Conservation (phyloP, 2,329 filamentous ascomycete species). For the Cercospora sp. region DNA sequence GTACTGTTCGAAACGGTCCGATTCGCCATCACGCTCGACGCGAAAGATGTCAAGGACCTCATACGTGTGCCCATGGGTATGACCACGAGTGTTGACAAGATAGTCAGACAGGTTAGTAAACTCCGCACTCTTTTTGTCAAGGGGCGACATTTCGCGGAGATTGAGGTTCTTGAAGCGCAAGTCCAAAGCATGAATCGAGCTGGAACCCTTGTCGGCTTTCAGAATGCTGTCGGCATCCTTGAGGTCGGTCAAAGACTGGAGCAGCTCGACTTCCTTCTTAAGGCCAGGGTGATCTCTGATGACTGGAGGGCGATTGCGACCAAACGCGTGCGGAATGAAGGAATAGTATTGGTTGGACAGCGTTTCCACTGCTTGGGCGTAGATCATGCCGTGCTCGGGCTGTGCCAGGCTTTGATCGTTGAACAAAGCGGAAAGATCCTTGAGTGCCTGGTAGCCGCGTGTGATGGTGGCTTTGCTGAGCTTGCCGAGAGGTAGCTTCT, state of each 20-base stretch:
- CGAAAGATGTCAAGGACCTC: slow-evolving; percentile 75
- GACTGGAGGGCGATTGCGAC: slow-evolving; percentile 69
- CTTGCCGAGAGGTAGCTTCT: slow-evolving; percentile 81
- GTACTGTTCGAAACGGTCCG: slow-evolving; percentile 63
- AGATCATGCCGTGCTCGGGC: slow-evolving; percentile 38
- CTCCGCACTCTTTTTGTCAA: slow-evolving; percentile 61
- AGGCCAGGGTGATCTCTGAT: slow-evolving; percentile 59
- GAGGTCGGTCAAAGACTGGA: slow-evolving; percentile 82
- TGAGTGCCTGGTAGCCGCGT: slow-evolving; percentile 73
- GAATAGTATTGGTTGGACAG: slow-evolving; percentile 80
- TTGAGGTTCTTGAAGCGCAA: slow-evolving; percentile 69
- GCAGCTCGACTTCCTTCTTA: slow-evolving; percentile 74
- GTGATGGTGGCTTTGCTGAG: slow-evolving; percentile 76
- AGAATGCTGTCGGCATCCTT: slow-evolving; percentile 77
- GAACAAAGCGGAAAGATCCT: slow-evolving; percentile 70
- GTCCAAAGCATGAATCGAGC: slow-evolving; percentile 65
- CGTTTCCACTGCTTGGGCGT: slow-evolving; percentile 53
- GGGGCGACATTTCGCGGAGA: slow-evolving; percentile 72
- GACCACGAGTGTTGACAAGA: slow-evolving; percentile 64
- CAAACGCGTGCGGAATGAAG: slow-evolving; percentile 78
- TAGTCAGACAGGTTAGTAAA: slow-evolving; percentile 67
- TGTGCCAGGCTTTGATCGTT: slow-evolving; percentile 52
- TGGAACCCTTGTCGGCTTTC: slow-evolving; percentile 56
- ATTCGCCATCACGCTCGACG: slow-evolving; percentile 73
- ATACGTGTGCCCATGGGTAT: slow-evolving; percentile 64